Conservation (phyloP, 805 yeast genomes). For the Wickerhamiella dianesei region DNA sequence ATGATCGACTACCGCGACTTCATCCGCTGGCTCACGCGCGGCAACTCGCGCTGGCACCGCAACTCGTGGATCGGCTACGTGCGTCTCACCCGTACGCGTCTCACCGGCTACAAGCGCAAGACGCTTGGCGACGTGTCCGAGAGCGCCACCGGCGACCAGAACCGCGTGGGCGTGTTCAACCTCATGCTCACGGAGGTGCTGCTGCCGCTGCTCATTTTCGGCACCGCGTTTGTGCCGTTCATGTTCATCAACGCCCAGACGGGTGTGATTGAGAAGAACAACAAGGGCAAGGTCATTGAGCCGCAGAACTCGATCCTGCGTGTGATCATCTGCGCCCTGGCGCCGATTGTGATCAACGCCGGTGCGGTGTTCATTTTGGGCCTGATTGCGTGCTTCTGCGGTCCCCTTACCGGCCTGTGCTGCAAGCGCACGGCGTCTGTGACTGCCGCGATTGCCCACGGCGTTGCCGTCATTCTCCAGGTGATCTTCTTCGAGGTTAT, state of each 20-base stretch:
- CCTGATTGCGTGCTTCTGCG: slow-evolving; percentile 89
- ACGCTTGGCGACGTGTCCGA: slow-evolving; percentile 54
- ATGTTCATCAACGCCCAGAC: slow-evolving; percentile 76
- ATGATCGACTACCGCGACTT: slow-evolving; percentile 92
- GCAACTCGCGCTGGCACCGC: slow-evolving; percentile 50
- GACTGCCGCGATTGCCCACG: slow-evolving; percentile 91
- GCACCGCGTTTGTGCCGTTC: slow-evolving; percentile 58
- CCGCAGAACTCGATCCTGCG: slow-evolving; percentile 50
- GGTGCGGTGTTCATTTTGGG: slow-evolving; percentile 70
- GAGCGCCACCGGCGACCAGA: slow-evolving; percentile 47
- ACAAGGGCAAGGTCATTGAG: slow-evolving; percentile 17
- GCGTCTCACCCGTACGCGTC: slow-evolving; percentile 67
- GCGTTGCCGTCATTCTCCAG: slow-evolving; percentile 80
- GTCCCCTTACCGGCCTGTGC: slow-evolving; percentile 87
- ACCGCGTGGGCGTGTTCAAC: slow-evolving; percentile 67
- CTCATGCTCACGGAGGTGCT: slow-evolving; percentile 67
- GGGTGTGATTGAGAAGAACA: slow-evolving; percentile 39
- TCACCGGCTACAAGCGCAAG: slow-evolving; percentile 81
- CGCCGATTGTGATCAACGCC: slow-evolving; percentile 80
- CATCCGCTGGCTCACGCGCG: slow-evolving; percentile 75
- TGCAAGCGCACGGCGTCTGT: slow-evolving; percentile 96
- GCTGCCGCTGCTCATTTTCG: slow-evolving; percentile 57
- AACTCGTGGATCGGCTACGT: slow-evolving; percentile 73
- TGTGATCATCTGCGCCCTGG: slow-evolving; percentile 50
- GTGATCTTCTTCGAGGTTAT: slow-evolving; percentile 79